These are phyloP conservation scores for Magnolia changhungtana DNA, from an alignment of 164 flowering plant species.

Conservation along the genomic window DNA sequence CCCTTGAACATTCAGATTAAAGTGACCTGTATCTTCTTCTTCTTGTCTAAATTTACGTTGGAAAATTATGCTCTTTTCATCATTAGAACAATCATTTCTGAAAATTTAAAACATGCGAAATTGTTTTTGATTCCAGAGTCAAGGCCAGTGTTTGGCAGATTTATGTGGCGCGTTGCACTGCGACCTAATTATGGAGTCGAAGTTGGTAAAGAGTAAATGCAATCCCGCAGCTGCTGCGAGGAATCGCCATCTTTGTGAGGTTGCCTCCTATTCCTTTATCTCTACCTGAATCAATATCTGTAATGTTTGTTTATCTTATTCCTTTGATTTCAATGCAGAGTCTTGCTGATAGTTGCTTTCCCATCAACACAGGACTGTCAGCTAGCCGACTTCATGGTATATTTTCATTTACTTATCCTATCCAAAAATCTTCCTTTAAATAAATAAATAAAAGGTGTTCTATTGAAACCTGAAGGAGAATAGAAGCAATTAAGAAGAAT, in stretches of 20 bases:
- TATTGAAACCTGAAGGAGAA: background rate
- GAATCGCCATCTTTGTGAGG: slow-evolving; percentile 92
- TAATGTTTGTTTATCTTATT: slow-evolving; percentile 1
- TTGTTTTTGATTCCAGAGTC: slow-evolving; percentile 48
- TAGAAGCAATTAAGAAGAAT: background rate
- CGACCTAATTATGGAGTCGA: slow-evolving; percentile 54
- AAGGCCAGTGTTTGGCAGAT: slow-evolving; percentile 88
- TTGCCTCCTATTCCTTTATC: slow-evolving; percentile 22
- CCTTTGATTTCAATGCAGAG: slow-evolving; percentile 43
- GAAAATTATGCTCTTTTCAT: background rate
- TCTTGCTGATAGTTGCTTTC: slow-evolving; percentile 86
- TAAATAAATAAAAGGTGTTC: background rate
- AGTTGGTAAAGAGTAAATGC: slow-evolving; percentile 65
- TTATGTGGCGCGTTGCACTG: slow-evolving; percentile 96
- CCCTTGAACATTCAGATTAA: background rate
- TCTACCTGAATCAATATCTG: background rate
- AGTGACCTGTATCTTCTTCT: background rate
- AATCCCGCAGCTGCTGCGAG: slow-evolving; percentile 89
- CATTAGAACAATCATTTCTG: background rate
- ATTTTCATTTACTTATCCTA: no score
- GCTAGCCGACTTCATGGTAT: slow-evolving; percentile 4
- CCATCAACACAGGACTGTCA: slow-evolving; percentile 22
- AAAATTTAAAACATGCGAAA: background rate
- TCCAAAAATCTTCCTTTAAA: no score
- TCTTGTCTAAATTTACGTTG: background rate